Evolutionary conservation across 257 asterid genomes (phyloP).

Genomic region (Solanum sejunctum): DNA sequence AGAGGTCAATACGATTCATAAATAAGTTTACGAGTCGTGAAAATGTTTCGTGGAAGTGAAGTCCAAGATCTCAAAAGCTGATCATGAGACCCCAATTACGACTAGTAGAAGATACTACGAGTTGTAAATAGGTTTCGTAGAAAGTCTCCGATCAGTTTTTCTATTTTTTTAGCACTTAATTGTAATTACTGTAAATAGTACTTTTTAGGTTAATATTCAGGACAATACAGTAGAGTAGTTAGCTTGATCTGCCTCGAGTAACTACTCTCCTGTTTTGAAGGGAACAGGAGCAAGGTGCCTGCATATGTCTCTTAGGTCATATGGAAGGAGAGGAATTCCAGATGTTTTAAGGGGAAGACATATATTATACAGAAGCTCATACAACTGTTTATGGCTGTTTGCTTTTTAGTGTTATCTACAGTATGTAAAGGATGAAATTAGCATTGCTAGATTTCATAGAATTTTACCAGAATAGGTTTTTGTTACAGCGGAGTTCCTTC

Average conservation of each 20-base stretch:
- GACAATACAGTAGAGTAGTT: too few relatives aligned
- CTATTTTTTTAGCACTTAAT: too few relatives aligned
- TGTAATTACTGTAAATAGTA: too few relatives aligned
- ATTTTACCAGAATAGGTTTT: neutral
- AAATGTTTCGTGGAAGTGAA: too few relatives aligned
- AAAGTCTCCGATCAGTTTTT: too few relatives aligned
- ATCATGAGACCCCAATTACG: too few relatives aligned
- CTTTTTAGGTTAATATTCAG: too few relatives aligned
- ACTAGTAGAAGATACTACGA: too few relatives aligned
- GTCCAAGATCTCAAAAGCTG: too few relatives aligned
- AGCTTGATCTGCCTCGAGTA: neutral
- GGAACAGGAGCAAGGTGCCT: neutral
- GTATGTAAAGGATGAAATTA: neutral
- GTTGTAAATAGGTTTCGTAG: too few relatives aligned
- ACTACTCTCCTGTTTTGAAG: neutral
- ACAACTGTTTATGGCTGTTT: neutral
- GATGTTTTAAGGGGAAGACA: neutral
- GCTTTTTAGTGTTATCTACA: neutral
- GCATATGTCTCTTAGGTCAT: neutral
- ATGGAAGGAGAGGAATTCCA: neutral
- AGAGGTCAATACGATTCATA: too few relatives aligned
- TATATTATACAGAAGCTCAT: neutral
- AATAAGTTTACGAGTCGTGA: too few relatives aligned
- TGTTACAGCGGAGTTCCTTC: neutral
- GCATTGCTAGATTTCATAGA: neutral